Evolutionary conservation across 1,139 yeast species (phyloP).

Genomic region (Blastobotrys niveus): DNA sequence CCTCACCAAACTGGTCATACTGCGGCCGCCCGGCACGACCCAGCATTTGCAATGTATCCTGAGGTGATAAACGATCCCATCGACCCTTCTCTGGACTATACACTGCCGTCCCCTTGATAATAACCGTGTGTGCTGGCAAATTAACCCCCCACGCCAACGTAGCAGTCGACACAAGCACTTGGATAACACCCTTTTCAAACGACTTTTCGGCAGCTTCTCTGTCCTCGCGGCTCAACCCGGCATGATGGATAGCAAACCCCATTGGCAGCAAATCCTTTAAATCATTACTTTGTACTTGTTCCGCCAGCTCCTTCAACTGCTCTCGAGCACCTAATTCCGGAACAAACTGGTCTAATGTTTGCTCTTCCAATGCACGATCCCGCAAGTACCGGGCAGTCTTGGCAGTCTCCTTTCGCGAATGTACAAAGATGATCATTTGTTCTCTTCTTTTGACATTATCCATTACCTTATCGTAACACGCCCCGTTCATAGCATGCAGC

Average conservation of each 20-base stretch:
- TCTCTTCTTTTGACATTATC: slow-evolving; percentile 69
- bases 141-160: slow-evolving; percentile 99
- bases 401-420: slow-evolving; percentile 86
- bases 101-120: slow-evolving; percentile 90
- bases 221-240: slow-evolving; percentile 73
- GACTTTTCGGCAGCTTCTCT: slow-evolving; percentile 76
- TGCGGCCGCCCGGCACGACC: slow-evolving; percentile 98
- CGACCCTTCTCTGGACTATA: slow-evolving; percentile 86
- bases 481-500: slow-evolving; percentile 80
- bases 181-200: slow-evolving; percentile 80
- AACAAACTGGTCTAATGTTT: slow-evolving; percentile 43
- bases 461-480: slow-evolving; percentile 74
- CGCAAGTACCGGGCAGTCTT: slow-evolving; percentile 74
- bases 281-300: slow-evolving; percentile 47
- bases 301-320: slow-evolving; percentile 59
- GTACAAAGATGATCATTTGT: slow-evolving; percentile 86
- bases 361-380: slow-evolving; percentile 55
- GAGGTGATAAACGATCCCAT: slow-evolving; percentile 88
- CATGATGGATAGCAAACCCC: slow-evolving; percentile 93
- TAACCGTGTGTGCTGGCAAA: slow-evolving; percentile 93
- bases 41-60: slow-evolving; percentile 86
- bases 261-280: slow-evolving; percentile 55
- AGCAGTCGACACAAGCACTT: slow-evolving; percentile 85
- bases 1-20: slow-evolving; percentile 88
- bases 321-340: slow-evolving; percentile 54